Conservation (phyloP, 1,284 basidiomycete species). For the Psilocybe mexicana region DNA sequence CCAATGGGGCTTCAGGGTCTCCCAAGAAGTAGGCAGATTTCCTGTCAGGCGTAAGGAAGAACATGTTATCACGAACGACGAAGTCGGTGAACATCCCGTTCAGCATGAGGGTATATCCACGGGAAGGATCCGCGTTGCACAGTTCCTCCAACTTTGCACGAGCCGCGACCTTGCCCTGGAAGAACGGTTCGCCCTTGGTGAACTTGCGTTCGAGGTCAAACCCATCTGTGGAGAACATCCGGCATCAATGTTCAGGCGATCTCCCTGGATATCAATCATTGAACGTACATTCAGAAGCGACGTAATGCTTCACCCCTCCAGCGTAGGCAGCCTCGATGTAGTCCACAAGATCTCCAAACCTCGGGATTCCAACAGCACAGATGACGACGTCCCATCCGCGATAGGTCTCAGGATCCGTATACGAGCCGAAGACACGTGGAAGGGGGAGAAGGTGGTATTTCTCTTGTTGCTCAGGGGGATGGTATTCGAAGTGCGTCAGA, state of each 20-base stretch:
- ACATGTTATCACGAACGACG: conserved; percentile 3
- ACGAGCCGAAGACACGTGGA: conserved; percentile 1
- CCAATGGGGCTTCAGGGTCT: not conserved
- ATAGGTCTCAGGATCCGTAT: conserved; percentile 8
- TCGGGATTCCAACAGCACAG: not conserved
- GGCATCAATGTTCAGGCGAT: too few species aligned
- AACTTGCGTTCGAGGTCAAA: not conserved
- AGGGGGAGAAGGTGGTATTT: conserved; percentile 9
- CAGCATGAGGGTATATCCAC: conserved; percentile 10
- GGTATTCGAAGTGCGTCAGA: conserved; percentile 2
- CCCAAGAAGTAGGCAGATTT: conserved; percentile 8
- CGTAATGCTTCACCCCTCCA: conserved; percentile 11
- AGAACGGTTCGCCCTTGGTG: not conserved
- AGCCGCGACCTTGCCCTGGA: conserved; percentile 2
- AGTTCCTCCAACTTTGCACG: conserved; percentile 7
- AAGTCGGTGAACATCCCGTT: conserved; percentile 9
- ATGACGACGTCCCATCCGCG: conserved; percentile 11
- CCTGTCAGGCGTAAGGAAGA: conserved; percentile 8
- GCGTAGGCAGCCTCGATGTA: conserved; percentile 10
- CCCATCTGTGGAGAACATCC: not conserved
- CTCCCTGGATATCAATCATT: not conserved
- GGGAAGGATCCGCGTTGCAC: conserved; percentile 5
- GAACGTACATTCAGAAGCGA: conserved; percentile 9
- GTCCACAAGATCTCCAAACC: conserved; percentile 3
- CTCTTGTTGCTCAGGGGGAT: conserved; percentile 6